Evolutionary conservation across 2,329 filamentous ascomycete species (phyloP), one percentile per base, ranked within the genome.

Genomic region (Colletotrichum eleusines): DNA sequence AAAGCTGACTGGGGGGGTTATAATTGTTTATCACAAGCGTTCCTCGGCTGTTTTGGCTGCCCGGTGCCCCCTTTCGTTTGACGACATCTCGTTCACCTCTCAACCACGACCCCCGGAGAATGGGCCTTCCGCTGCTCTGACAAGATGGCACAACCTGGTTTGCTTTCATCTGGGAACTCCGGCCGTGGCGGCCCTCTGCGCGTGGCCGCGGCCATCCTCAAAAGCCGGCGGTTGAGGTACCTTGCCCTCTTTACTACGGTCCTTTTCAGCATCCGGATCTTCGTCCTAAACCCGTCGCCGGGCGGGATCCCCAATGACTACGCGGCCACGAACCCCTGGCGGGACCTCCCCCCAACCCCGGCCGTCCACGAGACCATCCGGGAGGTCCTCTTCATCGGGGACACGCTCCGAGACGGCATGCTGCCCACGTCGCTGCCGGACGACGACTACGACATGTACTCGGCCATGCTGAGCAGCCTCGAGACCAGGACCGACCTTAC

Each of bases 241-340:
- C 35, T 63, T 12, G 46, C 18, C 16, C 42, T 59, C 28, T 38
- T 71, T 20, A 20, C 58, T 16, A 31, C n/a, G 0, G 23, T 62
- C 23, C 57, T 68, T 35, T 23, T 68, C 31, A 20, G 53, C 58
- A 58, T 71, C 44, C 40, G 64, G 28, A 20, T 59, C 35, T 63
- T 66, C 3, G 23, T 61, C 6, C 23, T 71, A 50, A 44, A 53
- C 59, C 44, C 64, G 2, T 46, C 61, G 5, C 3, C 38, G 31
- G 55, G 44, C 18, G 46, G 62, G 5, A 16, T 26, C 1, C 28
- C 31, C 33, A 26, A 23, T 20, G 64, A 69, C 31, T 63, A 58
- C 53, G 38, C 69, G 12, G 42, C 58, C 31, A 71, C 69, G 7
- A 71, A 71, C 18, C 69, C 69, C n/a, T 71, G 69, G 69, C 69